These are phyloP conservation scores for Russula brevipes DNA, from an alignment of 768 basidiomycete genomes.

Conservation along the genomic window DNA sequence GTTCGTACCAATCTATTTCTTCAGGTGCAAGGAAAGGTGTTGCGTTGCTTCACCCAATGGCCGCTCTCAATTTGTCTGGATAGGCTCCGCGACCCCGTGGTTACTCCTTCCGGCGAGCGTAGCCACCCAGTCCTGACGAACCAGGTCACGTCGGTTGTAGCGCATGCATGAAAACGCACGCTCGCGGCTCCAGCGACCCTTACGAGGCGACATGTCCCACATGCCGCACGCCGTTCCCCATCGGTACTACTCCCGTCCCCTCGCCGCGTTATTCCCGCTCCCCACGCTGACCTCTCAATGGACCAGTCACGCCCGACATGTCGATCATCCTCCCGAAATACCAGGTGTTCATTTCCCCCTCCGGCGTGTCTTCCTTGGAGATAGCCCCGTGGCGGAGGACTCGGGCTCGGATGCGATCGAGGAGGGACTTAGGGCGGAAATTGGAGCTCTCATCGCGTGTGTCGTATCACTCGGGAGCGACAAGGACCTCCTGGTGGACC, in stretches of 20 bases:
- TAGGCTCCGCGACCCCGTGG: no score
- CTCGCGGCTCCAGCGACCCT: background rate
- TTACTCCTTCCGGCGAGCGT: no score
- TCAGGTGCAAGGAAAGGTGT: no score
- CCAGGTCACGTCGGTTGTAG: slow-evolving; percentile 22
- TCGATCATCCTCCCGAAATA: slow-evolving; percentile 17
- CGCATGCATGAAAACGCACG: slow-evolving; percentile 4
- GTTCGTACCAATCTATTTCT: no score
- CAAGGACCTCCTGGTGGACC: slow-evolving; percentile 17
- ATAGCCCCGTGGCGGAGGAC: background rate
- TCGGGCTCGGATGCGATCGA: background rate
- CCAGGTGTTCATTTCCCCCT: slow-evolving; percentile 14
- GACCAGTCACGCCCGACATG: slow-evolving; percentile 14
- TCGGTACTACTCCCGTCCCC: background rate
- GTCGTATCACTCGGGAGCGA: slow-evolving; percentile 13
- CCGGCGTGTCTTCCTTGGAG: slow-evolving; percentile 17
- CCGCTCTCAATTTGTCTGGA: no score
- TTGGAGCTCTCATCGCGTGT: background rate
- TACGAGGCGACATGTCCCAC: slow-evolving; percentile 17
- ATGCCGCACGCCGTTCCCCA: slow-evolving; percentile 18
- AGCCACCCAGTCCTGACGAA: no score
- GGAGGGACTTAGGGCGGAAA: background rate
- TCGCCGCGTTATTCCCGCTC: background rate
- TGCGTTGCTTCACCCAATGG: no score
- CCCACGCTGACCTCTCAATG: background rate